Evolutionary conservation across 1,284 basidiomycete species (phyloP).

Genomic region (Xerocomus subilludens): DNA sequence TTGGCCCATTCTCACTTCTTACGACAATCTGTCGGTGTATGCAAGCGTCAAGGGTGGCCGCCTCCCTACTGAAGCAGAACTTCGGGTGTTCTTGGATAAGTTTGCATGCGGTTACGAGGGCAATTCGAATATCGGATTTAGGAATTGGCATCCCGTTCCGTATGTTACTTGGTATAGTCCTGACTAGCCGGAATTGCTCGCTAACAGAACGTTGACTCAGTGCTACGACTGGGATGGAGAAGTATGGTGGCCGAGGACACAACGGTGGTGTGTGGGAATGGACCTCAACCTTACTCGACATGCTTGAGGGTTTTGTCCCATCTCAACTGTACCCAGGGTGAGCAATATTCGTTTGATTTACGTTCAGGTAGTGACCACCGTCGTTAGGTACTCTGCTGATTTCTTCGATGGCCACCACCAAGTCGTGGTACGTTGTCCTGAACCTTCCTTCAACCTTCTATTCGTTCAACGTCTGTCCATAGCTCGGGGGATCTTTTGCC

Average conservation of each 20-base stretch:
- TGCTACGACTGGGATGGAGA: slow-evolving; percentile 68
- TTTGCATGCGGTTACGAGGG: slow-evolving; percentile 76
- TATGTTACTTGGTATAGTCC: slow-evolving; percentile 56
- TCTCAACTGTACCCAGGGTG: slow-evolving; percentile 87
- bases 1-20: slow-evolving; percentile 91
- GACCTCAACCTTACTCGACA: slow-evolving; percentile 85
- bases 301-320: slow-evolving; percentile 78
- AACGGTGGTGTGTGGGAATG: slow-evolving; percentile 99
- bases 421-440: slow-evolving; percentile 72
- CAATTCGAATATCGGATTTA: slow-evolving; percentile 85
- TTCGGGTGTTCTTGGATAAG: slow-evolving; percentile 81
- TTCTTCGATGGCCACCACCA: slow-evolving; percentile 90
- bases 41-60: slow-evolving; percentile 89
- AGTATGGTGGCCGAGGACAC: slow-evolving; percentile 67
- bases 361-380: slow-evolving; percentile 13
- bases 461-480: slow-evolving; percentile 30
- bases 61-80: slow-evolving; percentile 90
- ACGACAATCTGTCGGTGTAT: slow-evolving; percentile 82
- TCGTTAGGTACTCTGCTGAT: slow-evolving; percentile 79
- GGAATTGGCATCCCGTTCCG: slow-evolving; percentile 95
- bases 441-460: background rate
- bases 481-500: slow-evolving; percentile 93
- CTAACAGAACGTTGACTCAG: slow-evolving; percentile 54
- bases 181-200: background rate
- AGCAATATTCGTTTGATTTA: slow-evolving; percentile 27